phyloP scores from a whole-genome alignment of 129 eudicot genomes.

The Flaveria robusta region DNA sequence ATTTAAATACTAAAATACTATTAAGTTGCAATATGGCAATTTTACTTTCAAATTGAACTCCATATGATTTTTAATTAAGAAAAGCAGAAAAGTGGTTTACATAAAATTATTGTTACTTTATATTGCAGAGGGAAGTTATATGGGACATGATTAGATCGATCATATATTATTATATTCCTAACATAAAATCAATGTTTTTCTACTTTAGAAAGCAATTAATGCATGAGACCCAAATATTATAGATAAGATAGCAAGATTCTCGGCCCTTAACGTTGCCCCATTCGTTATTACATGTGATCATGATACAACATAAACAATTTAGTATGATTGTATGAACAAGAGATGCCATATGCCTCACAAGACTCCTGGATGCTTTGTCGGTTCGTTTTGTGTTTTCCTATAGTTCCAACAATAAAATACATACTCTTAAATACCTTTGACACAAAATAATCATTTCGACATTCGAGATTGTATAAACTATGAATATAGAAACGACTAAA shows the following conservation, averaged over 20 bases:
- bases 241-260: constrained; percentile 25
- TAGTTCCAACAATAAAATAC: neutral
- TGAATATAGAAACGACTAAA: neutral
- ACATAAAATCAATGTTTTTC: neutral
- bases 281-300: constrained; percentile 23
- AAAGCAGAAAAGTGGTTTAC: no score
- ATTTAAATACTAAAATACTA: no score
- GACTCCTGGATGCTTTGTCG: constrained; percentile 31
- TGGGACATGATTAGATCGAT: no score
- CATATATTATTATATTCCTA: no score
- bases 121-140: no score
- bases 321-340: neutral
- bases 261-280: constrained; percentile 30
- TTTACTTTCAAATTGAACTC: no score
- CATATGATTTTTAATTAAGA: no score
- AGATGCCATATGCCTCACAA: constrained; percentile 23
- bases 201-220: neutral
- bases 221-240: constrained; percentile 1
- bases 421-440: neutral
- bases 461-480: neutral
- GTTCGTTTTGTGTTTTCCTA: constrained; percentile 32
- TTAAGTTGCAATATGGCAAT: no score
- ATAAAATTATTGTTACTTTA: no score
- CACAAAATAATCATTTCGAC: neutral
- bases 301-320: constrained; percentile 5